A percentile compares a stretch with the other conserved stretches of the same genome.
Evolutionary conservation across 2,329 filamentous ascomycete genomes (phyloP).

Genomic region (Didymella keratinophila): DNA sequence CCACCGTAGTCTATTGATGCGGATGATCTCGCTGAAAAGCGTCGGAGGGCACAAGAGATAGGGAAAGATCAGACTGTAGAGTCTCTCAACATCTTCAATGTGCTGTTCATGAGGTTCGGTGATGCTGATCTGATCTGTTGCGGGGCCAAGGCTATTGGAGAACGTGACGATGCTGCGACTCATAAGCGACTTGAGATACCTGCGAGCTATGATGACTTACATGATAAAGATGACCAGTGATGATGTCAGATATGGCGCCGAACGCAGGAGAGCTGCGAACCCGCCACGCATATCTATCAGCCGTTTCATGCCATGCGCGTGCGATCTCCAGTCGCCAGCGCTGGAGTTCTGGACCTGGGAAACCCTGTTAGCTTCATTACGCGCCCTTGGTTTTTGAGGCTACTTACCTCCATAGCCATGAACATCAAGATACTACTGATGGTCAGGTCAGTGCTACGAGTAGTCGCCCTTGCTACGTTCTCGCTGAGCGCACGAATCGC

Average conservation of each 20-base stretch:
- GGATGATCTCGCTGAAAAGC: constrained; percentile 37
- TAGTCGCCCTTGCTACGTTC: constrained; percentile 36
- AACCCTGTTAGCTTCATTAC: not conserved
- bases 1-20: constrained; percentile 34
- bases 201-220: constrained; percentile 21
- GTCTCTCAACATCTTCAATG: constrained; percentile 25
- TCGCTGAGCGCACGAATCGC: constrained; percentile 38
- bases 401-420: constrained; percentile 39
- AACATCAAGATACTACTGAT: constrained; percentile 43
- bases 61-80: constrained; percentile 41
- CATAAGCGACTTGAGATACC: constrained; percentile 1
- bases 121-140: constrained; percentile 36
- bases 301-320: constrained; percentile 36
- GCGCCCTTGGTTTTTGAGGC: too few species aligned
- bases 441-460: constrained; percentile 33
- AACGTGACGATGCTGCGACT: constrained; percentile 30
- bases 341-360: constrained; percentile 36
- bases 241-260: constrained; percentile 29
- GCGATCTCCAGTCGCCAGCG: constrained; percentile 37
- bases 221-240: constrained; percentile 37
- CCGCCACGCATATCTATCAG: constrained; percentile 44
- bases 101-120: constrained; percentile 22
- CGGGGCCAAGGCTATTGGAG: constrained; percentile 39
- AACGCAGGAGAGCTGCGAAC: constrained; percentile 26
- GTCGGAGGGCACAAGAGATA: constrained; percentile 37